Evolutionary conservation across 768 basidiomycete genomes (phyloP).

Genomic region (Dentipellis fragilis): DNA sequence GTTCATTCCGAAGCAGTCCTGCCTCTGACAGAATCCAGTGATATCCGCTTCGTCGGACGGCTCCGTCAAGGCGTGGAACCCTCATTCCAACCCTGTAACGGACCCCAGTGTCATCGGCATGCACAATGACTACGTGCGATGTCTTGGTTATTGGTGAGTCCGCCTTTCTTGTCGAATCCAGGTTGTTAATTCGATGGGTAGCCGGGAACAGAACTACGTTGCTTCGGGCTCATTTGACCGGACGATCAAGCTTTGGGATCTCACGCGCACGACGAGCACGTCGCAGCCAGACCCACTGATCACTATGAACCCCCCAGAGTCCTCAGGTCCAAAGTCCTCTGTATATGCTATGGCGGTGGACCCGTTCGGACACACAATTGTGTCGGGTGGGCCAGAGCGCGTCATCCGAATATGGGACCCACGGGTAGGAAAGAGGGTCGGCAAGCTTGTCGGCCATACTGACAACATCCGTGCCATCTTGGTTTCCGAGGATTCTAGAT

Average conservation of each 20-base stretch:
- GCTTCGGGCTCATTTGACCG: constrained; percentile 93
- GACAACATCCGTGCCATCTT: constrained; percentile 92
- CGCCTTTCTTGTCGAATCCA: background rate
- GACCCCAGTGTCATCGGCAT: constrained; percentile 63
- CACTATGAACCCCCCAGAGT: constrained; percentile 60
- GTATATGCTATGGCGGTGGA: constrained; percentile 77
- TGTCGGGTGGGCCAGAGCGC: constrained; percentile 85
- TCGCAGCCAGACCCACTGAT: constrained; percentile 50
- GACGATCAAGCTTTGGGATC: constrained; percentile 91
- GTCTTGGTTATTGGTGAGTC: constrained; percentile 61
- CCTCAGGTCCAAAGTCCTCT: constrained; percentile 55
- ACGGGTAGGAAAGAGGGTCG: constrained; percentile 66
- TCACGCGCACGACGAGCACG: constrained; percentile 24
- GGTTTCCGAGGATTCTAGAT: constrained; percentile 83
- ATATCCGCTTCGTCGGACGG: constrained; percentile 95
- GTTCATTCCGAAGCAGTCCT: background rate
- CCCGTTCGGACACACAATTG: constrained; percentile 70
- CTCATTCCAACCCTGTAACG: constrained; percentile 50
- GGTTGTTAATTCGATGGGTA: constrained; percentile 20
- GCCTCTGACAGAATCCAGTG: constrained; percentile 32
- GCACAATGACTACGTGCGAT: constrained; percentile 83
- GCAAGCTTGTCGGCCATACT: constrained; percentile 91
- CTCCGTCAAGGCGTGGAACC: constrained; percentile 88
- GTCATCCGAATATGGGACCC: constrained; percentile 93
- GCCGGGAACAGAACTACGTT: constrained; percentile 77